Conservation (phyloP, 225 moss, liverwort and hornwort genomes). For the Polytrichum commune region DNA sequence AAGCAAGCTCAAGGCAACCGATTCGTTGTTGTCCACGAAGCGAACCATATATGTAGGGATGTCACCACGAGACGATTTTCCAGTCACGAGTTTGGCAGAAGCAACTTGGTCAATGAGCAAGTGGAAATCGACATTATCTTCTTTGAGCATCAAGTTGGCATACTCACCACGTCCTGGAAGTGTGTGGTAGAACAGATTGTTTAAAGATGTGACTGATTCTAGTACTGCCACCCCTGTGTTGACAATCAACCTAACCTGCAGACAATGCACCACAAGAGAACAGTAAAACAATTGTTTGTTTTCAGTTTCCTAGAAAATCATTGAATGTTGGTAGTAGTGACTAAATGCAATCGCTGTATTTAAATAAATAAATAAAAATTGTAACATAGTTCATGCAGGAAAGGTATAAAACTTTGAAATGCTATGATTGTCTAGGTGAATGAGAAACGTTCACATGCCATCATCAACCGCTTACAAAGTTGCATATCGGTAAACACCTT, state of each 20-base stretch:
- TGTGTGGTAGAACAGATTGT: slow-evolving; percentile 74
- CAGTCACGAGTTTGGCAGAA: slow-evolving; percentile 58
- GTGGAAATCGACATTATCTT: slow-evolving; percentile 92
- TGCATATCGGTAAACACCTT: not conserved
- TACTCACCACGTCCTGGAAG: slow-evolving; percentile 72
- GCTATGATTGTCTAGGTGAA: no score
- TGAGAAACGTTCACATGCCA: no score
- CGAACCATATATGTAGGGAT: slow-evolving; percentile 76
- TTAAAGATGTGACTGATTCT: slow-evolving; percentile 72
- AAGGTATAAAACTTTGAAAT: no score
- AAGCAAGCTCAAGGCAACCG: slow-evolving; percentile 65
- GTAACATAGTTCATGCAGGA: no score
- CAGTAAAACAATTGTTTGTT: no score
- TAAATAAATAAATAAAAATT: no score
- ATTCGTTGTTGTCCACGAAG: slow-evolving; percentile 44
- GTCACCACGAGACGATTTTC: slow-evolving; percentile 65
- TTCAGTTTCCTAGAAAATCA: not conserved
- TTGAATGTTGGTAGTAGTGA: not conserved
- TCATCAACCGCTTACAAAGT: no score
- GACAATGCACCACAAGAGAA: slow-evolving; percentile 1
- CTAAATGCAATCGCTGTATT: no score
- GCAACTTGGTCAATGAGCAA: slow-evolving; percentile 68
- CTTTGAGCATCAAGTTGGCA: slow-evolving; percentile 82
- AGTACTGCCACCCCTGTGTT: slow-evolving; percentile 88
- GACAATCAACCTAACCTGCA: slow-evolving; percentile 76